phyloP scores from a whole-genome alignment of 208 protist species.

The Wallacemonas sp. region DNA sequence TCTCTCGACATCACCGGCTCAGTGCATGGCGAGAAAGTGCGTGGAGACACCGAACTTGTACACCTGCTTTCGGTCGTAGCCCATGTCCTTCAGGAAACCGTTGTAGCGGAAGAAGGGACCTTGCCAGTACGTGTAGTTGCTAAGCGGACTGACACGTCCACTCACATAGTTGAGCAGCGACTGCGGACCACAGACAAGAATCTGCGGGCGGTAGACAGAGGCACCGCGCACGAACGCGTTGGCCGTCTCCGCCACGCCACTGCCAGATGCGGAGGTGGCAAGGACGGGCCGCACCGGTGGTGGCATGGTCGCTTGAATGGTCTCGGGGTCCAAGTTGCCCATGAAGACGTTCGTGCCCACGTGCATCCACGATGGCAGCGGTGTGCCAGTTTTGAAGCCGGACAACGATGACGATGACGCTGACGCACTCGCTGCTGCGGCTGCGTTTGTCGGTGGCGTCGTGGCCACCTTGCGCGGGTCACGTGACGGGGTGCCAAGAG shows the following conservation, averaged over 20 bases:
- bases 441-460: neutral
- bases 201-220: slow-evolving; percentile 38
- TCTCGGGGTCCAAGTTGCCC: slow-evolving; percentile 72
- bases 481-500: neutral
- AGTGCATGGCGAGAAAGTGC: slow-evolving; percentile 74
- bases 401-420: too few species aligned
- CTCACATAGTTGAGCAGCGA: slow-evolving; percentile 74
- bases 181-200: slow-evolving; percentile 81
- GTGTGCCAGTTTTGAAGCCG: neutral
- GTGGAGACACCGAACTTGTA: slow-evolving; percentile 91
- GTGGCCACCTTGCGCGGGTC: neutral
- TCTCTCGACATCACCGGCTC: too few species aligned
- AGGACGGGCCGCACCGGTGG: slow-evolving; percentile 32
- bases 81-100: slow-evolving; percentile 87
- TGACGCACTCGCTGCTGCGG: too few species aligned
- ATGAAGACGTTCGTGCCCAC: slow-evolving; percentile 61
- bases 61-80: slow-evolving; percentile 73
- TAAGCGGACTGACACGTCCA: slow-evolving; percentile 59
- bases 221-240: neutral
- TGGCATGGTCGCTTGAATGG: slow-evolving; percentile 42
- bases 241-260: neutral
- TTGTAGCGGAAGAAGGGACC: slow-evolving; percentile 71
- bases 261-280: neutral
- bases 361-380: slow-evolving; percentile 13
- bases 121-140: slow-evolving; percentile 78